Conservation (phyloP, 768 basidiomycete genomes). For the Suillus plorans region DNA sequence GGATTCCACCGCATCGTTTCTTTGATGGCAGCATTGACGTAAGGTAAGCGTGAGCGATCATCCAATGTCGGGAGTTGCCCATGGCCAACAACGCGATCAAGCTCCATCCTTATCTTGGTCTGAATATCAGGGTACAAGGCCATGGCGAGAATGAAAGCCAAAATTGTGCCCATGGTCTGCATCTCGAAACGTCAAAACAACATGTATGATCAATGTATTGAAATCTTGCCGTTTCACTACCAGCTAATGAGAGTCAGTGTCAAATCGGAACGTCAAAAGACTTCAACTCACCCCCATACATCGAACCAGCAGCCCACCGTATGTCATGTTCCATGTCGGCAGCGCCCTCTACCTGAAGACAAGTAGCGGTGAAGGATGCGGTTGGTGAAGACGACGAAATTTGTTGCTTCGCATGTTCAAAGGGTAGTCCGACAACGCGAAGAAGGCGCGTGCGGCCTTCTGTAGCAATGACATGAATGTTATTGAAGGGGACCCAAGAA, state of each 20-base stretch:
- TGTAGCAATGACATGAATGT: neutral
- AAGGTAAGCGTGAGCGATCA: constrained; percentile 41
- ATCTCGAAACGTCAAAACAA: neutral
- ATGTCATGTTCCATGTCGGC: constrained; percentile 3
- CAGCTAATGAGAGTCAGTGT: neutral
- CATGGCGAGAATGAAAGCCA: constrained; percentile 10
- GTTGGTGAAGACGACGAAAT: neutral
- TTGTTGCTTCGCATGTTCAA: constrained; percentile 8
- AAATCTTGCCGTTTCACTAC: constrained; percentile 2
- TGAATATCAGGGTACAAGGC: constrained; percentile 4
- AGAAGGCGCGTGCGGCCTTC: constrained; percentile 1
- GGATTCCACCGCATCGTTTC: constrained; percentile 46
- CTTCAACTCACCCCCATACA: constrained; percentile 8
- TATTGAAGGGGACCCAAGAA: constrained; percentile 16
- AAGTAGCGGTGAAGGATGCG: constrained; percentile 3
- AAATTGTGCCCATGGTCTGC: constrained; percentile 4
- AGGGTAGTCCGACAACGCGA: neutral
- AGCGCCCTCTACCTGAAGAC: neutral
- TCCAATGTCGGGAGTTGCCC: constrained; percentile 32
- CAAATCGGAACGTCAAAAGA: neutral
- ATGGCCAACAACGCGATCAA: constrained; percentile 34
- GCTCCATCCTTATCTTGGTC: constrained; percentile 18
- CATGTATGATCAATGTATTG: neutral
- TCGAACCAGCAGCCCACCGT: constrained; percentile 10
- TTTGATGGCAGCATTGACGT: constrained; percentile 38